phyloP scores from a whole-genome alignment of 352 stramenopile species.

The Phytopythium ostracodes region DNA sequence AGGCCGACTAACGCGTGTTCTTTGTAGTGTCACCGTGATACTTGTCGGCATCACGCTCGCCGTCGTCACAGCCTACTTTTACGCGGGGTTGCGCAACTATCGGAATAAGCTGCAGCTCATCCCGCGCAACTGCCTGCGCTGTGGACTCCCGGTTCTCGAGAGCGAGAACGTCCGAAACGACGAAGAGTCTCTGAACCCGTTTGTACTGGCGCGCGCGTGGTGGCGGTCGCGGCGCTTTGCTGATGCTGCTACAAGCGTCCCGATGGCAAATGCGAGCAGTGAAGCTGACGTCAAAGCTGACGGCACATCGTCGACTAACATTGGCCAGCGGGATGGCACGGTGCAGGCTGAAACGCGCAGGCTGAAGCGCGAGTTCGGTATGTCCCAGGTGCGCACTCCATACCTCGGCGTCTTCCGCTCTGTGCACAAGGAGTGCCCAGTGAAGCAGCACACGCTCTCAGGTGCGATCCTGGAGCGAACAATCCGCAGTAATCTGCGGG shows the following conservation, averaged over 20 bases:
- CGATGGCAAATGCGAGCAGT: background rate
- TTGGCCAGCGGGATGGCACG: constrained; percentile 1
- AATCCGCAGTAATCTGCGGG: constrained; percentile 63
- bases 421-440: constrained; percentile 43
- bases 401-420: constrained; percentile 65
- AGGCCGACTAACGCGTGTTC: background rate
- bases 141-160: constrained; percentile 59
- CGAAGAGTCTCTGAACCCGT: constrained; percentile 51
- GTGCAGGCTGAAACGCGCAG: constrained; percentile 23
- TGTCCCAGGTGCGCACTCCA: constrained; percentile 68
- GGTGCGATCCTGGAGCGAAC: constrained; percentile 57
- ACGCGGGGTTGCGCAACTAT: constrained; percentile 62
- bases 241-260: background rate
- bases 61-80: constrained; percentile 61
- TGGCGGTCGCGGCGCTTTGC: constrained; percentile 24
- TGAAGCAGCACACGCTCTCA: constrained; percentile 38
- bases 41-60: constrained; percentile 39
- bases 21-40: constrained; percentile 43
- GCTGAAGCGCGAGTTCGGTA: constrained; percentile 64
- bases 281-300: background rate
- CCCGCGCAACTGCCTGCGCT: constrained; percentile 63
- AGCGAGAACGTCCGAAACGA: constrained; percentile 44
- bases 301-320: background rate
- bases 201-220: constrained; percentile 36
- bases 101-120: constrained; percentile 58